Conservation (phyloP, 768 basidiomycete genomes). For the Lactarius hengduanensis region DNA sequence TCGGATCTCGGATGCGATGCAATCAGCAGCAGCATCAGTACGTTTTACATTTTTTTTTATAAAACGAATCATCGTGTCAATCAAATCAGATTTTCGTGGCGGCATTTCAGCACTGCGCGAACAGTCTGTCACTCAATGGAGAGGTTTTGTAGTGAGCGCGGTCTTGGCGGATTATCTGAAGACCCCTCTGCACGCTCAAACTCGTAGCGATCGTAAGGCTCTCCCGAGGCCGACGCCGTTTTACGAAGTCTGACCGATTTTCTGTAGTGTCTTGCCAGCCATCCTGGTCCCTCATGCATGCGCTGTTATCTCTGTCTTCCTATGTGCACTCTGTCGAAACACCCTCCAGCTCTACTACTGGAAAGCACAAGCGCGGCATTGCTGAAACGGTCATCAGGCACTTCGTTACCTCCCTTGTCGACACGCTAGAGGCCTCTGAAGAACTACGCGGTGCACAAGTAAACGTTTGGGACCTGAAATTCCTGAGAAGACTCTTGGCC, state of each 20-base stretch:
- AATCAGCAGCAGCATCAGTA: slow-evolving; percentile 10
- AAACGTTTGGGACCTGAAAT: slow-evolving; percentile 14
- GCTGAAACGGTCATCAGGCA: slow-evolving; percentile 2
- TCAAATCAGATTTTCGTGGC: slow-evolving; percentile 13
- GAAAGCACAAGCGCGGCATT: slow-evolving; percentile 8
- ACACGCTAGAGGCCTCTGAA: neutral
- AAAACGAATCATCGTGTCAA: neutral
- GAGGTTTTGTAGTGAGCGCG: slow-evolving; percentile 4
- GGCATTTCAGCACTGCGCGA: slow-evolving; percentile 9
- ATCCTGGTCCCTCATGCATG: slow-evolving; percentile 24
- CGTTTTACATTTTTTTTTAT: neutral
- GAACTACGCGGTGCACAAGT: neutral
- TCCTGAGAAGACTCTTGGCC: slow-evolving; percentile 21
- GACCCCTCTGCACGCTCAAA: neutral
- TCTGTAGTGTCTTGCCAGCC: slow-evolving; percentile 9
- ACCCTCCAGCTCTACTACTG: neutral
- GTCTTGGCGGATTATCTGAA: slow-evolving; percentile 20
- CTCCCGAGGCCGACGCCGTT: neutral
- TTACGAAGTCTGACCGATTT: neutral
- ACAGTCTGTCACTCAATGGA: slow-evolving; percentile 16
- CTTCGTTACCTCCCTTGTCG: slow-evolving; percentile 17
- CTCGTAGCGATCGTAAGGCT: slow-evolving; percentile 9
- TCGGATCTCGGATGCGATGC: slow-evolving; percentile 13
- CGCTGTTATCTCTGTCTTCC: slow-evolving; percentile 13
- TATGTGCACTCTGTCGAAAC: slow-evolving; percentile 16